Percentiles rank a stretch among this genome's conserved stretches.
phyloP scores from a whole-genome alignment of 495 filamentous ascomycete genomes.

The Hypomontagnella monticulosa region DNA sequence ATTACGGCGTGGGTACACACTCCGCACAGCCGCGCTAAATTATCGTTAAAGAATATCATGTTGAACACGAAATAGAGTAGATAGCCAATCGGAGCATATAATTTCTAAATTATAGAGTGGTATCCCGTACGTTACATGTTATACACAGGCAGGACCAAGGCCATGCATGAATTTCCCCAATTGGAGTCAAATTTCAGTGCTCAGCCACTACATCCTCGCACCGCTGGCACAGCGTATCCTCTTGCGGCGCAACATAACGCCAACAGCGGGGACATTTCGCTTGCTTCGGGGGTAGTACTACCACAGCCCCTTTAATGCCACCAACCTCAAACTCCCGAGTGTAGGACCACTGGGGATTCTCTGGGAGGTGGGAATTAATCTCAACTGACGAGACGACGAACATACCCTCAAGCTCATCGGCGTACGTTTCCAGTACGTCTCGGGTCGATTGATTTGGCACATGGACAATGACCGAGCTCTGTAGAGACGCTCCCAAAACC shows the following conservation, averaged over 20 bases:
- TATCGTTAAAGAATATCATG: too few relatives aligned
- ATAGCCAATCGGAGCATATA: too few relatives aligned
- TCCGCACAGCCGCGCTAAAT: too few relatives aligned
- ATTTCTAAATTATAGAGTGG: neutral
- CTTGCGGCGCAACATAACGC: conserved; percentile 71
- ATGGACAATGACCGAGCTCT: conserved; percentile 69
- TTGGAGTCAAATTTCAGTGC: conserved; percentile 39
- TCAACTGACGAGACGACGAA: conserved; percentile 80
- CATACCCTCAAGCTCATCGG: conserved; percentile 72
- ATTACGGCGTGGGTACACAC: too few relatives aligned
- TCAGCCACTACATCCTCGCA: conserved; percentile 72
- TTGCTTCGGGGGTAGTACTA: conserved; percentile 72
- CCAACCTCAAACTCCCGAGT: conserved; percentile 62
- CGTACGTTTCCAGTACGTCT: conserved; percentile 61
- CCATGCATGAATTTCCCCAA: neutral
- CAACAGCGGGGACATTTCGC: conserved; percentile 88
- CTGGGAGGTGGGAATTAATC: conserved; percentile 52
- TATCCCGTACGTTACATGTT: neutral
- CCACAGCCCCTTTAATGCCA: conserved; percentile 59
- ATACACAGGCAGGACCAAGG: neutral
- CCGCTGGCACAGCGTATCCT: conserved; percentile 73
- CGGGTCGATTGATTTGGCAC: conserved; percentile 36
- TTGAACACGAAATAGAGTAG: too few relatives aligned
- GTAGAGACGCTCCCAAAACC: conserved; percentile 75
- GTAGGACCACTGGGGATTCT: conserved; percentile 62